Evolutionary conservation across 768 basidiomycete genomes (phyloP).

Genomic region (Holtermanniella nyarrowii): DNA sequence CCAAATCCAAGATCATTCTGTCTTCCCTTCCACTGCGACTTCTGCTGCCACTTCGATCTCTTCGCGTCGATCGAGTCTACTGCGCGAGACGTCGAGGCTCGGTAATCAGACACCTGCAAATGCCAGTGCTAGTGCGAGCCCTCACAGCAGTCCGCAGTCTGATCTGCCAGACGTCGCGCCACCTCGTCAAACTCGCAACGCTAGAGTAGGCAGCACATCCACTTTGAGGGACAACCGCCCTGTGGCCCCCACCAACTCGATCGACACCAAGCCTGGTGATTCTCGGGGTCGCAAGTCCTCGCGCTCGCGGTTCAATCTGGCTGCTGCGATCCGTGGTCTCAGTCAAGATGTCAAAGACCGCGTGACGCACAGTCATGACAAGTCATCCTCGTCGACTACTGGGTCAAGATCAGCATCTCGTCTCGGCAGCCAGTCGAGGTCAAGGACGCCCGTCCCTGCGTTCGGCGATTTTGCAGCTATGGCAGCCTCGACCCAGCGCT

Average conservation of each 20-base stretch:
- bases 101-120: neutral
- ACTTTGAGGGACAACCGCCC: neutral
- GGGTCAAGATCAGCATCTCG: neutral
- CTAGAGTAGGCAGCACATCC: neutral
- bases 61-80: neutral
- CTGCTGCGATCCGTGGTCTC: slow-evolving; percentile 24
- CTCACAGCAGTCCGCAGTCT: no score
- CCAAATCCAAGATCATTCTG: neutral
- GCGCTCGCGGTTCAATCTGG: slow-evolving; percentile 5
- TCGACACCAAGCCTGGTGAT: slow-evolving; percentile 8
- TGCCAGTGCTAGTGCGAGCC: no score
- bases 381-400: neutral
- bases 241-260: neutral
- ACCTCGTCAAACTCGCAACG: neutral
- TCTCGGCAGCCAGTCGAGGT: neutral
- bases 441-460: neutral
- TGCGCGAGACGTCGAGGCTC: neutral
- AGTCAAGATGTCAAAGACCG: slow-evolving; percentile 35
- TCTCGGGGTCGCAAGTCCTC: slow-evolving; percentile 1
- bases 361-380: slow-evolving; percentile 4
- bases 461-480: neutral
- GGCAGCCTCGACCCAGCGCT: neutral
- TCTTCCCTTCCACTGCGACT: neutral
- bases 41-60: neutral
- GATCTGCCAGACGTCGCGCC: no score